Evolutionary conservation across 306 rosid species (phyloP), one percentile per base, ranked within the genome.

Genomic region (Canavalia gladiata): DNA sequence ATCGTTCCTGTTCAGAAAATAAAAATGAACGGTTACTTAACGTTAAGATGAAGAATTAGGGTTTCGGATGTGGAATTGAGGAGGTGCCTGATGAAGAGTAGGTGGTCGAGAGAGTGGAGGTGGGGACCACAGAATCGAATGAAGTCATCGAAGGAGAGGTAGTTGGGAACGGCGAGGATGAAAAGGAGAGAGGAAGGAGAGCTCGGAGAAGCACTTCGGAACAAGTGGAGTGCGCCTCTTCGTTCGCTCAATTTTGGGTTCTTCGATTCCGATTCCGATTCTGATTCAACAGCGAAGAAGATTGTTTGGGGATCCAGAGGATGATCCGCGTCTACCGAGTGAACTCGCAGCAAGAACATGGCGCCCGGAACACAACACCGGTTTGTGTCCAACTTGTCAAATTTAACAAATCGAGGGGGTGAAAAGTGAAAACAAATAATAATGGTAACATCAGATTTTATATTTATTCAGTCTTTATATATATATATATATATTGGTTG

Each of bases 281-380:
- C 74, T 65, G 86, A 69, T 47, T 81, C 75, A 41, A 82, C 52
- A 66, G 77, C 67, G 41, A 84, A 57, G 70, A 87, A 74, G 73
- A 68, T 45, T 84, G 72, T 47, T 78, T 86, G 77, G 43, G 91
- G 71, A 54, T 77, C 55, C 1, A 93, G 84, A 56, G 90, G 85
- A 46, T 85, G 89, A n/a, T 88, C 92, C 54, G 87, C 31, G 72
- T 95, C 99, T 30, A 92, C 97, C 3, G 98, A 89, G 88, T 95
- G 98, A 25, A 95, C 91, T 86, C 91, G 91, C 75, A 95, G 90
- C 83, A 90, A 88, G 86, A 93, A 89, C 99, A 95, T 95, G 66
- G 76, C 1, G 29, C 41, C 58, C 46, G 6, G 67, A 77, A 13
- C 42, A 70, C 18, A 59, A 25, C 28, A 4, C 5, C 9, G 13